Evolutionary conservation across 805 yeast species (phyloP).

Genomic region (Starmerella gropengiesseri): DNA sequence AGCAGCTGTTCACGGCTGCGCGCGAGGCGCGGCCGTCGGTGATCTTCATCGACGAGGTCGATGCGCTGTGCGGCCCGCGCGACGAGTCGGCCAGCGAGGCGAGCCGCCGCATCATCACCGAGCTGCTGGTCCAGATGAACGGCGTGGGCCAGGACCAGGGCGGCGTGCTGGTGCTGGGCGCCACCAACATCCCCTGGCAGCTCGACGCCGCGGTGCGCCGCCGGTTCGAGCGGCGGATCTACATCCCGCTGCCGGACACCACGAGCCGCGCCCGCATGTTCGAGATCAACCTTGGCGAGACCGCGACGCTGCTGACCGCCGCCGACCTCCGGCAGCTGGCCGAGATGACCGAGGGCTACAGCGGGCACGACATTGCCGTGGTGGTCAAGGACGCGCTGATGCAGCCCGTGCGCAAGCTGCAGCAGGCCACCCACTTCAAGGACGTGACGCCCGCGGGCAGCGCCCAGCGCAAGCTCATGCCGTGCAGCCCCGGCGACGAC

Average conservation of each 20-base stretch:
- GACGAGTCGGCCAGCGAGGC: constrained; percentile 98
- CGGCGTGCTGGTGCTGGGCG: constrained; percentile 91
- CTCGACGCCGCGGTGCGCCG: constrained; percentile 94
- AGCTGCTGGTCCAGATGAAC: constrained; percentile 92
- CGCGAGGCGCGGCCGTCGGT: constrained; percentile 92
- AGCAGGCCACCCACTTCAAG: constrained; percentile 90
- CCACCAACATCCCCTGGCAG: constrained; percentile 98
- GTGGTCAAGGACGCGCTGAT: constrained; percentile 94
- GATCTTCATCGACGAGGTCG: constrained; percentile 95
- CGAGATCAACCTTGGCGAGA: constrained; percentile 80
- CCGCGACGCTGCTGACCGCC: constrained; percentile 66
- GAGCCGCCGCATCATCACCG: constrained; percentile 89
- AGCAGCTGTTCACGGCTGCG: constrained; percentile 90
- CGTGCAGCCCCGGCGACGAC: constrained; percentile 94
- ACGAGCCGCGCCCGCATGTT: constrained; percentile 90
- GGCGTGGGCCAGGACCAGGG: constrained; percentile 93
- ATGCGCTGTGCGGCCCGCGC: constrained; percentile 94
- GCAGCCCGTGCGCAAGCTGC: constrained; percentile 95
- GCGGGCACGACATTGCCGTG: constrained; percentile 95
- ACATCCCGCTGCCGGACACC: constrained; percentile 88
- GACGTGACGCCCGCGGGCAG: constrained; percentile 31
- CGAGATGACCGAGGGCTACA: constrained; percentile 91
- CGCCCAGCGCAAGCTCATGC: constrained; percentile 45
- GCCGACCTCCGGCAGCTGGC: constrained; percentile 72
- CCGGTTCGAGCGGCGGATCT: constrained; percentile 89